phyloP scores from a whole-genome alignment of 805 yeast species.

The Yarrowia bubula region DNA sequence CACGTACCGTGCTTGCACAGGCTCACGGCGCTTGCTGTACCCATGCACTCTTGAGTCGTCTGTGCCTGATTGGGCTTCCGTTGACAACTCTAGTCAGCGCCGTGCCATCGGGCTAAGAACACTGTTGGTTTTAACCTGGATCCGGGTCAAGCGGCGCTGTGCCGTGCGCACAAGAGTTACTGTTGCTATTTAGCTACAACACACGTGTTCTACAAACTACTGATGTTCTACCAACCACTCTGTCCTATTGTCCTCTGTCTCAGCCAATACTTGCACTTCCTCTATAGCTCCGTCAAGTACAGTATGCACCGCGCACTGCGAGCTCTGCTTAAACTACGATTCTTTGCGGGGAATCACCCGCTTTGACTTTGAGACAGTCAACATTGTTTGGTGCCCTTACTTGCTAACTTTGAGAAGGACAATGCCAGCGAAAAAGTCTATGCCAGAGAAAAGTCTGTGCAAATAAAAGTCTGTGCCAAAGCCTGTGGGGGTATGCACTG shows the following conservation, averaged over 20 bases:
- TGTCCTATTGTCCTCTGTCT: no score
- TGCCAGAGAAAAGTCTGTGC: no score
- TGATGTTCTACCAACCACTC: no score
- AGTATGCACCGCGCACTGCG: not conserved
- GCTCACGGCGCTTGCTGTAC: not conserved
- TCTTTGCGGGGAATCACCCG: conserved; percentile 12
- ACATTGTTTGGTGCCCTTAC: conserved; percentile 5
- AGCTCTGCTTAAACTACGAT: not conserved
- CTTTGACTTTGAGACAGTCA: conserved; percentile 10
- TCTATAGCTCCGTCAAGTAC: not conserved
- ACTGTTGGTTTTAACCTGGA: not conserved
- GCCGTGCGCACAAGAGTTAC: no score
- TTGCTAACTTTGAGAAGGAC: not conserved
- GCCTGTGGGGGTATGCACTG: not conserved
- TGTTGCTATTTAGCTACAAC: no score
- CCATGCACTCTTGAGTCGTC: not conserved
- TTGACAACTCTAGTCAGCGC: not conserved
- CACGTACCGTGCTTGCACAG: no score
- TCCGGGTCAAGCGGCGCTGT: conserved; percentile 8
- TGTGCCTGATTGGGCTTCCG: not conserved
- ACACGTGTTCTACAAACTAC: no score
- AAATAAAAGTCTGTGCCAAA: not conserved
- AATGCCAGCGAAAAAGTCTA: not conserved
- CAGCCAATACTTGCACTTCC: no score
- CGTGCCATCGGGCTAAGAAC: not conserved